Evolutionary conservation across 768 basidiomycete species (phyloP), one percentile per base, ranked within the genome.

Genomic region (Floccularia luteovirens): DNA sequence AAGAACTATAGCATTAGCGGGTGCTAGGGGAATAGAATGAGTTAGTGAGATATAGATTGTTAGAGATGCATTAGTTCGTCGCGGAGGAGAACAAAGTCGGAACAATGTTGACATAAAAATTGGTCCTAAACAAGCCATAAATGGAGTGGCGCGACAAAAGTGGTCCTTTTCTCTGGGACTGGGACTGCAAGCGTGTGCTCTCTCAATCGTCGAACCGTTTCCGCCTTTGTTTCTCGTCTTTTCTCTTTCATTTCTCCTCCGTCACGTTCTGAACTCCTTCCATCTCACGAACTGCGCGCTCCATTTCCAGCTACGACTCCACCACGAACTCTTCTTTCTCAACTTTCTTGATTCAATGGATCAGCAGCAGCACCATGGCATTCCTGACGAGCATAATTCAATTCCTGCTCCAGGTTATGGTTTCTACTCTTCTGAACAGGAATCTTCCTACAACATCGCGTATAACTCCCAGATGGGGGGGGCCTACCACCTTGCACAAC

Each of bases 401-500:
- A 59, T 72, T 46, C 59, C 65, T 48, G 53, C 65, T 28, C 56
- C 61, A 16, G 53, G 60, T 47, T 77, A 74, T 59, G 58, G 53
- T 44, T 80, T 70, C 65, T 78, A 77, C 59, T 54, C 63, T 43
- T 46, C 64, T 50, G 75, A 79, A 41, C 74, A 74, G 51, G 74
- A 78, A 46, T 61, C 66, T 55, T 56, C 70, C 44, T 81, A 76
- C 61, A 65, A 58, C 52, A 58, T 75, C 54, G 61, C 64, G 43
- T 77, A 77, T 61, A 62, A 63, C 53, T 58, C 72, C 50, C 76
- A 72, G 59, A 72, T 79, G 66, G 63, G 32, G 8, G 7, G 62
- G 48, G 60, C 70, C 59, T 82, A 81, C 70, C 75, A 72, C 50
- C 63, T 67, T 39, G 68, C 73, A 57, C 70, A 66, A 52, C 72